Conservation (phyloP, 75 land plant species). For the Sequoia sempervirens region DNA sequence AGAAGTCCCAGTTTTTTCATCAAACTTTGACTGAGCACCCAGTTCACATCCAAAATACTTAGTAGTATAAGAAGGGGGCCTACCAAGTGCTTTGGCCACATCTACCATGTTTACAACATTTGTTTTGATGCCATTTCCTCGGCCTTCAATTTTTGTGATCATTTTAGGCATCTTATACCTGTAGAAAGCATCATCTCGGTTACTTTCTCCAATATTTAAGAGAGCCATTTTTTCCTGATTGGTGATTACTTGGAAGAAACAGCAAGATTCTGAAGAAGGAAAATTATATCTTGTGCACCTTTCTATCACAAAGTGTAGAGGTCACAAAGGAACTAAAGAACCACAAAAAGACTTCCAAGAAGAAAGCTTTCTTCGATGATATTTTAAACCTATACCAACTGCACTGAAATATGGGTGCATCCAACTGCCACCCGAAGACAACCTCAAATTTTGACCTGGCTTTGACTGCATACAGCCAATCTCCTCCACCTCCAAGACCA, state of each 20-base stretch:
- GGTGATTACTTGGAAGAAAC: background rate
- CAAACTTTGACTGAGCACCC: constrained; percentile 98
- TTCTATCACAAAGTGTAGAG: background rate
- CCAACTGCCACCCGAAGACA: constrained; percentile 20
- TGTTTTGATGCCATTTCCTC: constrained; percentile 98
- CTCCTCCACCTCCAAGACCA: background rate
- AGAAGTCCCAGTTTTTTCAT: constrained; percentile 84
- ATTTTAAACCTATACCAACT: background rate
- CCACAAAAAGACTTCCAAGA: background rate
- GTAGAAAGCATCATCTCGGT: constrained; percentile 97
- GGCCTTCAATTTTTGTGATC: constrained; percentile 94
- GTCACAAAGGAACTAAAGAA: background rate
- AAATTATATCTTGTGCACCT: background rate
- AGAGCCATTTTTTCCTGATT: constrained; percentile 63
- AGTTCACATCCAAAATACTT: constrained; percentile 97
- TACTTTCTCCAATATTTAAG: constrained; percentile 88
- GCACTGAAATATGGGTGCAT: constrained; percentile 21
- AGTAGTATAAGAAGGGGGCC: constrained; percentile 93
- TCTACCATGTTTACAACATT: constrained; percentile 98
- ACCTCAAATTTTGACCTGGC: background rate
- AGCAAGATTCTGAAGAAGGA: background rate
- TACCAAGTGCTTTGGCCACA: constrained; percentile 91
- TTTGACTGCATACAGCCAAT: constrained; percentile 44
- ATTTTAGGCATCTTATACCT: constrained; percentile 98
- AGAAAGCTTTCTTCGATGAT: background rate